These are phyloP conservation scores for Ustilago esculenta DNA, from an alignment of 1,284 basidiomycete species.

Conservation along the genomic window DNA sequence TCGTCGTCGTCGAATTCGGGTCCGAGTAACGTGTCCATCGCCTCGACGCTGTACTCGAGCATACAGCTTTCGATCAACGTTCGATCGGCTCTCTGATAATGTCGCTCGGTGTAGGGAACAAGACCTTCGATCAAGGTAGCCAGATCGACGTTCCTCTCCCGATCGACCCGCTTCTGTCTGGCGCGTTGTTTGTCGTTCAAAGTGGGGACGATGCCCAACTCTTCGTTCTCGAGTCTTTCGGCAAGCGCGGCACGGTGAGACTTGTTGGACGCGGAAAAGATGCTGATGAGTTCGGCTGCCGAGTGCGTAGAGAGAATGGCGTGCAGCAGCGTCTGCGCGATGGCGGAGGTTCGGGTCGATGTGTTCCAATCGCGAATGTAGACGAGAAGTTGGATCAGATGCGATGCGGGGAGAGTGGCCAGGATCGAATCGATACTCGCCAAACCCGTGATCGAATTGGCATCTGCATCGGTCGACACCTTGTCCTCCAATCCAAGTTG, in stretches of 20 bases:
- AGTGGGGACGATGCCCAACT: constrained; percentile 17
- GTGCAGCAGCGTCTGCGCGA: constrained; percentile 87
- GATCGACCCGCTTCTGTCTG: constrained; percentile 42
- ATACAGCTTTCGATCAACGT: constrained; percentile 92
- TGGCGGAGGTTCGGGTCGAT: constrained; percentile 80
- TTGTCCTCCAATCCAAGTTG: too few species aligned
- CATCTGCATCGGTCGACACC: constrained; percentile 6
- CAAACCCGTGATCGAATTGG: constrained; percentile 56
- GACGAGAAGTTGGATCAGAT: constrained; percentile 81
- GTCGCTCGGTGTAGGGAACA: constrained; percentile 92
- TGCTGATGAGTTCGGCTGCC: constrained; percentile 78
- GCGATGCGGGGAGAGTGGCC: constrained; percentile 75
- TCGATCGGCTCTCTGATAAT: constrained; percentile 84
- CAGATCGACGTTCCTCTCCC: constrained; percentile 69
- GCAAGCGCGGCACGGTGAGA: constrained; percentile 11
- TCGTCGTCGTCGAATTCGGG: constrained; percentile 8
- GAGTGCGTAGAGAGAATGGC: constrained; percentile 80
- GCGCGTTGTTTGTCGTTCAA: constrained; percentile 15
- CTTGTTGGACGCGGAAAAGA: constrained; percentile 70
- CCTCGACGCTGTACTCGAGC: constrained; percentile 87
- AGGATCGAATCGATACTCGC: constrained; percentile 72
- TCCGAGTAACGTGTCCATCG: constrained; percentile 77
- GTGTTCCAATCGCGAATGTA: constrained; percentile 95
- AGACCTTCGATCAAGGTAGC: constrained; percentile 81
- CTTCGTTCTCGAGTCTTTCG: constrained; percentile 22